Evolutionary conservation across 2,329 filamentous ascomycete genomes (phyloP).

Genomic region (Neopestalotiopsis rosae): DNA sequence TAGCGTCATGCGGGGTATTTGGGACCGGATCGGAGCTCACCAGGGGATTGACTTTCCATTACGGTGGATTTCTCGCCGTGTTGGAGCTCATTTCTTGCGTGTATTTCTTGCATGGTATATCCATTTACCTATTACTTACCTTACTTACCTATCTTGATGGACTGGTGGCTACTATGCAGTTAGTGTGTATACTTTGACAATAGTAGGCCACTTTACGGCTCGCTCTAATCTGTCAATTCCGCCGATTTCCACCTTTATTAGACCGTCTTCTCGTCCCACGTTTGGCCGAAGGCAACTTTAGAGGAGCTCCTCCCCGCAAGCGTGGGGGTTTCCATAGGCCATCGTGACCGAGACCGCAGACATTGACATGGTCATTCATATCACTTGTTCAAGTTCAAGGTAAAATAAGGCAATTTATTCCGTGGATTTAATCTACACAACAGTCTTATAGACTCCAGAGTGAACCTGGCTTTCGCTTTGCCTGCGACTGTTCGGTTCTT

Average conservation of each 20-base stretch:
- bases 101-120: not conserved
- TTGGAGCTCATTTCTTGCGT: not conserved
- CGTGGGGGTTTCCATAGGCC: not conserved
- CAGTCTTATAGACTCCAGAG: not conserved
- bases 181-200: too few species aligned
- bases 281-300: not conserved
- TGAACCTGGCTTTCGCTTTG: not conserved
- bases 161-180: not conserved
- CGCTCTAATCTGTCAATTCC: conserved; percentile 1
- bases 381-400: not conserved
- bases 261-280: not conserved
- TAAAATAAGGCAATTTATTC: not conserved
- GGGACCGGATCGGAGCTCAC: not conserved
- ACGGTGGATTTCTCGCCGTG: not conserved
- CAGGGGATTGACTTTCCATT: not conserved
- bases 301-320: conserved; percentile 11
- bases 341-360: conserved; percentile 1
- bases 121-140: not conserved
- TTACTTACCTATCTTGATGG: not conserved
- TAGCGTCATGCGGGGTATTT: conserved; percentile 13
- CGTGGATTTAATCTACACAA: not conserved
- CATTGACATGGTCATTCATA: not conserved
- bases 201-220: not conserved
- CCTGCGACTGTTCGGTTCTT: not conserved
- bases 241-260: conserved; percentile 4